Evolutionary conservation across 2,329 filamentous ascomycete genomes (phyloP).

Genomic region (Fusarium oligoseptatum): DNA sequence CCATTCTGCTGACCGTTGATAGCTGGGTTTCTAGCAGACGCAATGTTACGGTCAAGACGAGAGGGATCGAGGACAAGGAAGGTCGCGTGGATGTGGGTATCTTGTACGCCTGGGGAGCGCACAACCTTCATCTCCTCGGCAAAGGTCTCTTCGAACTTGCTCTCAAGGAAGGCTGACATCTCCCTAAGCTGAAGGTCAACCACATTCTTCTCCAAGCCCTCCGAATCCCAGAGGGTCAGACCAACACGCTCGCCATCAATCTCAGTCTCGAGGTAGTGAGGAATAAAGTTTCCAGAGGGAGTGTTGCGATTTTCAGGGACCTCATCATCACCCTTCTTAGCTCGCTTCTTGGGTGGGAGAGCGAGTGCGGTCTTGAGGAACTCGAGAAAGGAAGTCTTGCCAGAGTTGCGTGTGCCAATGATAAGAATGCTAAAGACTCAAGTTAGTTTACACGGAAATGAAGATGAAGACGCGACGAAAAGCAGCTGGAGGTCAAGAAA

Average conservation of each 20-base stretch:
- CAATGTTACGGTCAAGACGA: conserved; percentile 86
- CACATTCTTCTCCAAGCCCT: conserved; percentile 93
- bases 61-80: conserved; percentile 92
- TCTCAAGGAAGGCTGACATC: conserved; percentile 92
- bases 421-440: conserved; percentile 79
- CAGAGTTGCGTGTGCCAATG: conserved; percentile 86
- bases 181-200: conserved; percentile 94
- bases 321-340: conserved; percentile 69
- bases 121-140: conserved; percentile 98
- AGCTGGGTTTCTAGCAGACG: conserved; percentile 69
- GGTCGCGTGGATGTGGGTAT: conserved; percentile 97
- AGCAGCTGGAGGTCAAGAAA: background rate
- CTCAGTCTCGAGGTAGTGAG: conserved; percentile 93
- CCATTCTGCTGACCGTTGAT: conserved; percentile 66
- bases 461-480: background rate
- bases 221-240: conserved; percentile 95
- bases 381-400: conserved; percentile 97
- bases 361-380: conserved; percentile 91
- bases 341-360: conserved; percentile 83
- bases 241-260: conserved; percentile 93
- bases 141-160: conserved; percentile 98
- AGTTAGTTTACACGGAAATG: background rate
- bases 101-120: conserved; percentile 89
- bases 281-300: conserved; percentile 80
- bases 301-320: conserved; percentile 66